Evolutionary conservation across 2,329 filamentous ascomycete species (phyloP).

Genomic region (Ampelomyces quisqualis): DNA sequence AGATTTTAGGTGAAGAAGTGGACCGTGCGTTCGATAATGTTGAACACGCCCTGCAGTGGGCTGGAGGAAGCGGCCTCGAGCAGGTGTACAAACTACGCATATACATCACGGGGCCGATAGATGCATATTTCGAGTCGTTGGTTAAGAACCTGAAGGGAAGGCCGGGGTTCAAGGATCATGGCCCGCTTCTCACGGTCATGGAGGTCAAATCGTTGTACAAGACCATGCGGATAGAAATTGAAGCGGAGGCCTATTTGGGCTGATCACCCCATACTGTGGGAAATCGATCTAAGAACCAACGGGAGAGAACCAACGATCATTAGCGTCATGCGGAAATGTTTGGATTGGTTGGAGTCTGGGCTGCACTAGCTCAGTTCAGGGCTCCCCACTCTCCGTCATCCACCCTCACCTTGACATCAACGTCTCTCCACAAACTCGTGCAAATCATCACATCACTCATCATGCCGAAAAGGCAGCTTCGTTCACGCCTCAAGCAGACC

Average conservation of each 20-base stretch:
- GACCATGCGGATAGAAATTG: conserved; percentile 29
- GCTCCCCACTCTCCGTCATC: neutral
- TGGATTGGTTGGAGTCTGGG: conserved; percentile 4
- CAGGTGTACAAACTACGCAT: conserved; percentile 47
- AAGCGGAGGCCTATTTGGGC: conserved; percentile 21
- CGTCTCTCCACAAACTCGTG: neutral
- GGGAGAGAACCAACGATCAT: no score
- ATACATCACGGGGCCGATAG: conserved; percentile 18
- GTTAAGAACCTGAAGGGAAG: conserved; percentile 20
- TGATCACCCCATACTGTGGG: conserved; percentile 1
- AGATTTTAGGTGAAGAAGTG: conserved; percentile 21
- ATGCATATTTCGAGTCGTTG: conserved; percentile 12
- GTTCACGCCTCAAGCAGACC: conserved; percentile 9
- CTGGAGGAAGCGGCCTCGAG: conserved; percentile 55
- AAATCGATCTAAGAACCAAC: no score
- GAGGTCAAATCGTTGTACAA: conserved; percentile 23
- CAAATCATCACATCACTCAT: neutral
- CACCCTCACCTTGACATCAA: neutral
- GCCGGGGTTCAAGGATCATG: conserved; percentile 22
- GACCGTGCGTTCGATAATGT: conserved; percentile 56
- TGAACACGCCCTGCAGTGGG: conserved; percentile 52
- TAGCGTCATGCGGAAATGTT: conserved; percentile 3
- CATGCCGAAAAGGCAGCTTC: conserved; percentile 9
- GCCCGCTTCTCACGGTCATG: conserved; percentile 26
- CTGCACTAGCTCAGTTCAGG: neutral